These are phyloP conservation scores for Fusarium sp. DNA, from an alignment of 2,329 filamentous ascomycete genomes.

Conservation along the genomic window DNA sequence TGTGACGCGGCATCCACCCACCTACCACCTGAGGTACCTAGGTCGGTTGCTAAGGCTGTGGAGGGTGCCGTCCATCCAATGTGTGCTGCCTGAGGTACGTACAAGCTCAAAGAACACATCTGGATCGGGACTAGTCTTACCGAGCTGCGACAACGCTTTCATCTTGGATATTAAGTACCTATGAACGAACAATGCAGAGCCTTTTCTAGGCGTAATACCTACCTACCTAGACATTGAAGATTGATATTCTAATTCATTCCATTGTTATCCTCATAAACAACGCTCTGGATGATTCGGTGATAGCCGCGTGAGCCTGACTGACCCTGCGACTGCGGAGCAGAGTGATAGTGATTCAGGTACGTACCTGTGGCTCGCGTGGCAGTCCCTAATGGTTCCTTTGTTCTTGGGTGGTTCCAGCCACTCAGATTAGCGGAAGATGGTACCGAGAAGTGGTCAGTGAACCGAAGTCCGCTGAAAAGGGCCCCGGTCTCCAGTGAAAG, in stretches of 20 bases:
- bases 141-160: no score
- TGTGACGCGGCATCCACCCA: slow-evolving; percentile 35
- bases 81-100: no score
- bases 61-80: no score
- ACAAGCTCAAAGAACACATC: no score
- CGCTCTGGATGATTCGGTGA: slow-evolving; percentile 31
- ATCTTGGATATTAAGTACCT: no score
- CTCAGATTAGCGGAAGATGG: slow-evolving; percentile 37
- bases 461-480: slow-evolving; percentile 23
- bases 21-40: background rate
- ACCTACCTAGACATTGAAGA: no score
- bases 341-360: slow-evolving; percentile 2
- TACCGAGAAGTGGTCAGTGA: slow-evolving; percentile 37
- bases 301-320: slow-evolving; percentile 25
- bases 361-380: slow-evolving; percentile 27
- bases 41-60: no score
- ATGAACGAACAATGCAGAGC: no score
- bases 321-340: slow-evolving; percentile 17
- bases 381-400: slow-evolving; percentile 20
- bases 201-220: no score
- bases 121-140: no score
- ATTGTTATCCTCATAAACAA: background rate
- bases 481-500: no score
- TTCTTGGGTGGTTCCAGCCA: slow-evolving; percentile 31
- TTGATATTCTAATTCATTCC: no score